Percentiles rank a stretch among this genome's conserved stretches.
Evolutionary conservation across 108 stramenopile species (phyloP).

Genomic region (Craspedostauros australis): DNA sequence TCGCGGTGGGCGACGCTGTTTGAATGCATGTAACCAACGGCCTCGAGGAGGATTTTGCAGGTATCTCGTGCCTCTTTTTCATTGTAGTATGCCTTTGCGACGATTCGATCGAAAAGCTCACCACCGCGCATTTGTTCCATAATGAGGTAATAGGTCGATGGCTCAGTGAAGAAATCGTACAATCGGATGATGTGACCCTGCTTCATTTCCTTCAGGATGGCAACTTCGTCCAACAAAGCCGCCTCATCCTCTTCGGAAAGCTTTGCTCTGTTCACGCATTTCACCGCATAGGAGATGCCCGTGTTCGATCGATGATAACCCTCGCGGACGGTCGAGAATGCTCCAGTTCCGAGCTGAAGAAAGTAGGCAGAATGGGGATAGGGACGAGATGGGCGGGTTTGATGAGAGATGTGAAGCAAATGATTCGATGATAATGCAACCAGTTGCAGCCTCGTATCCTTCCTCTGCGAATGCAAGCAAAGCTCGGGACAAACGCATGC

Average conservation of each 20-base stretch:
- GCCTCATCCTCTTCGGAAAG: constrained; percentile 71
- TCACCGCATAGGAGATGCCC: constrained; percentile 51
- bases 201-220: constrained; percentile 66
- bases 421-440: no score
- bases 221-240: constrained; percentile 78
- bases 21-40: constrained; percentile 76
- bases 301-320: constrained; percentile 48
- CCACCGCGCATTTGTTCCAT: constrained; percentile 91
- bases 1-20: constrained; percentile 87
- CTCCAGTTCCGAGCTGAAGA: constrained; percentile 69
- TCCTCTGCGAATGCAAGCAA: no score
- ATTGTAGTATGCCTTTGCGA: constrained; percentile 84
- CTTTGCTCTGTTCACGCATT: constrained; percentile 69
- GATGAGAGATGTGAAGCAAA: no score
- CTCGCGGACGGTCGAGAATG: constrained; percentile 74
- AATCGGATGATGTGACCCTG: constrained; percentile 84
- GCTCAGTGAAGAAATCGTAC: constrained; percentile 88
- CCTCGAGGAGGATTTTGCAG: constrained; percentile 72
- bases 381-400: no score
- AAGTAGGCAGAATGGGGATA: neutral
- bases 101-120: constrained; percentile 96
- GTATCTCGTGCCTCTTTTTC: constrained; percentile 89
- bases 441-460: no score
- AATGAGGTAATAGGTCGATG: constrained; percentile 75
- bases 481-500: no score